Conservation (phyloP, 2,329 filamentous ascomycete species). For the Waltergamsia citrina region DNA sequence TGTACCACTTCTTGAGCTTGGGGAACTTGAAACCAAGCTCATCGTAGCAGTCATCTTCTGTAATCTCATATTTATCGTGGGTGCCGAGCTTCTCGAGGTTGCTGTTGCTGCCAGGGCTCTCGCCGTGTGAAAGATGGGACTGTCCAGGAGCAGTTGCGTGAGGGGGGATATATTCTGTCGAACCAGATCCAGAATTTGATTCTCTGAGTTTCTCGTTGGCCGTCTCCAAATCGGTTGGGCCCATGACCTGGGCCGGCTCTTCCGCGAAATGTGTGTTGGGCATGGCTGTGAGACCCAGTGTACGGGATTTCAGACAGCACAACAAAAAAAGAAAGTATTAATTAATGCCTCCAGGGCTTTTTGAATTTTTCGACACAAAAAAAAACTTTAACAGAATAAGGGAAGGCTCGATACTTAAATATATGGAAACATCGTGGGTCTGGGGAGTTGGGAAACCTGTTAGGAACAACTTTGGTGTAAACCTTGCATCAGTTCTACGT, state of each 20-base stretch:
- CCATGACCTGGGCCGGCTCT: conserved; percentile 25
- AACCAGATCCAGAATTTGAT: no score
- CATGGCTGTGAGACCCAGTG: not conserved
- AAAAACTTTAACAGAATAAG: no score
- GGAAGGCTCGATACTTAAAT: no score
- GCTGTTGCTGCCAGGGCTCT: not conserved
- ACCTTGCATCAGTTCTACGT: no score
- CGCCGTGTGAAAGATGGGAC: no score
- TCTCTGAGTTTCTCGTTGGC: conserved; percentile 22
- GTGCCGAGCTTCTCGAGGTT: conserved; percentile 24
- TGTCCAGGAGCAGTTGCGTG: no score
- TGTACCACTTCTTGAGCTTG: conserved; percentile 59
- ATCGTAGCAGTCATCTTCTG: conserved; percentile 52
- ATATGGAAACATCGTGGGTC: no score
- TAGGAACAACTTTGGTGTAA: no score
- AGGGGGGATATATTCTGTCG: no score
- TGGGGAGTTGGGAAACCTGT: no score
- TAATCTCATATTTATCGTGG: conserved; percentile 34
- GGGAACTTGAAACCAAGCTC: conserved; percentile 56
- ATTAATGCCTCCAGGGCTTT: no score
- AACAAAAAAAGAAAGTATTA: not conserved
- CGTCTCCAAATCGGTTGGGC: conserved; percentile 19
- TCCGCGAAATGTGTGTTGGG: conserved; percentile 16
- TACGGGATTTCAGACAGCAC: not conserved
- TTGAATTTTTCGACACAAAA: no score